Conservation (phyloP, 1,139 yeast species). For the Nakaseomyces sp. region DNA sequence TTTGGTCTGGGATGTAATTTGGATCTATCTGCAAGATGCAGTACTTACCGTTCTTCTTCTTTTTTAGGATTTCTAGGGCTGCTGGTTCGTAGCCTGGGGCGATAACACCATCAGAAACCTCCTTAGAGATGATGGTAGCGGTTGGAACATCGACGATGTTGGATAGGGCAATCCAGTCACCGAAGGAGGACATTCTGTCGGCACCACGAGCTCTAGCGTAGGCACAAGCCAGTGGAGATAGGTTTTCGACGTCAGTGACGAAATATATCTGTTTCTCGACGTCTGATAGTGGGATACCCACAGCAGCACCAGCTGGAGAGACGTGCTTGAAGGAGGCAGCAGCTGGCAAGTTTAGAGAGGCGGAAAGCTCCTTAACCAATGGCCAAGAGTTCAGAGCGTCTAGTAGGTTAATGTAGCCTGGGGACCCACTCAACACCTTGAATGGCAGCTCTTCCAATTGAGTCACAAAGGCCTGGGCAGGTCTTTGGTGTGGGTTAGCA, state of each 20-base stretch:
- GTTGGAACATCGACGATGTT: slow-evolving; percentile 94
- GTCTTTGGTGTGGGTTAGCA: slow-evolving; percentile 98
- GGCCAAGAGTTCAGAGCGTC: slow-evolving; percentile 99
- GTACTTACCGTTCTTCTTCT: slow-evolving; percentile 96
- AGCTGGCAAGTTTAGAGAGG: slow-evolving; percentile 90
- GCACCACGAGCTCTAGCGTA: slow-evolving; percentile 99
- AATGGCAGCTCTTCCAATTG: slow-evolving; percentile 80
- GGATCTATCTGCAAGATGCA: slow-evolving; percentile 95
- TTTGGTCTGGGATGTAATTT: slow-evolving; percentile 69
- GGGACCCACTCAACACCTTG: slow-evolving; percentile 87
- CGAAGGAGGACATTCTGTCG: slow-evolving; percentile 98
- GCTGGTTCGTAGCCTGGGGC: slow-evolving; percentile 95
- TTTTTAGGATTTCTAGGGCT: slow-evolving; percentile 77
- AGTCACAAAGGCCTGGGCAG: slow-evolving; percentile 91
- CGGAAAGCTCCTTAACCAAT: slow-evolving; percentile 89
- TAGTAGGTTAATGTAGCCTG: slow-evolving; percentile 91
- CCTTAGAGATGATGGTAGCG: slow-evolving; percentile 93
- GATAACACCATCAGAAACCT: slow-evolving; percentile 96
- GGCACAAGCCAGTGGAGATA: slow-evolving; percentile 94
- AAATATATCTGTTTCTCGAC: slow-evolving; percentile 91
- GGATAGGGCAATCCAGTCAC: slow-evolving; percentile 95
- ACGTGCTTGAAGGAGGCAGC: slow-evolving; percentile 99
- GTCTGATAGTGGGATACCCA: slow-evolving; percentile 84
- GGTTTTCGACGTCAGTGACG: slow-evolving; percentile 87
- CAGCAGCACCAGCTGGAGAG: slow-evolving; percentile 98